A percentile compares a stretch with the other conserved stretches of the same genome.
Evolutionary conservation across 805 yeast species (phyloP).

Genomic region (Metschnikowia drakensbergensis): DNA sequence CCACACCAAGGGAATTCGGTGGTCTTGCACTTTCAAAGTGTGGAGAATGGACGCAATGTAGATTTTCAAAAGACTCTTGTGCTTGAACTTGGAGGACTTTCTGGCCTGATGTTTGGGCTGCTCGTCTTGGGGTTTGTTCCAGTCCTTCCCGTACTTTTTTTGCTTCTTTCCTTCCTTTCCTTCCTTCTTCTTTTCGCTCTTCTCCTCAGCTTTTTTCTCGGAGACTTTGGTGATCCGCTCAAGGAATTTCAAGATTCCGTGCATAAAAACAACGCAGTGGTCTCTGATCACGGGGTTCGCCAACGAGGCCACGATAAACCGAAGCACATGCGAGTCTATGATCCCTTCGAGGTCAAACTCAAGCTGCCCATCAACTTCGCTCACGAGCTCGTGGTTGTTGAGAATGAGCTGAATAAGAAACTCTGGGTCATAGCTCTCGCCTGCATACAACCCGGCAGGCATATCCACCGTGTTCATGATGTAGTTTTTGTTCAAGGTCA

Average conservation of each 20-base stretch:
- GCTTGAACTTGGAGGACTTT: constrained; percentile 43
- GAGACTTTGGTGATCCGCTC: constrained; percentile 8
- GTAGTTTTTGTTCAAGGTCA: constrained; percentile 48
- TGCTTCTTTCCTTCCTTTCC: neutral
- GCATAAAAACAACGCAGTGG: constrained; percentile 43
- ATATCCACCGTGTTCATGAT: constrained; percentile 45
- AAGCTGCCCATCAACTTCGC: constrained; percentile 20
- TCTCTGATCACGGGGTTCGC: constrained; percentile 30
- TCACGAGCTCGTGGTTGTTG: constrained; percentile 62
- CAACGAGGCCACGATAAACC: constrained; percentile 46
- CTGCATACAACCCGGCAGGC: constrained; percentile 19
- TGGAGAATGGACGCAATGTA: constrained; percentile 46
- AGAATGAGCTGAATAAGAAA: constrained; percentile 59
- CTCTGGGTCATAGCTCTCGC: constrained; percentile 59
- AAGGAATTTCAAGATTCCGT: constrained; percentile 34
- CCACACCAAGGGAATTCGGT: constrained; percentile 35
- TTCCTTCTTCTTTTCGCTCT: neutral
- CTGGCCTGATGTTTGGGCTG: constrained; percentile 28
- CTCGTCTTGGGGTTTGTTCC: neutral
- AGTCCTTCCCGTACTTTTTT: neutral
- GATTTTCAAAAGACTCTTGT: constrained; percentile 51
- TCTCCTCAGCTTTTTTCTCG: neutral
- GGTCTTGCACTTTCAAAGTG: constrained; percentile 25
- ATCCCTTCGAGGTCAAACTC: constrained; percentile 52
- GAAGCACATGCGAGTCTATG: constrained; percentile 54